Conservation (phyloP, 1,139 yeast genomes). For the Magnusiomyces suaveolens region DNA sequence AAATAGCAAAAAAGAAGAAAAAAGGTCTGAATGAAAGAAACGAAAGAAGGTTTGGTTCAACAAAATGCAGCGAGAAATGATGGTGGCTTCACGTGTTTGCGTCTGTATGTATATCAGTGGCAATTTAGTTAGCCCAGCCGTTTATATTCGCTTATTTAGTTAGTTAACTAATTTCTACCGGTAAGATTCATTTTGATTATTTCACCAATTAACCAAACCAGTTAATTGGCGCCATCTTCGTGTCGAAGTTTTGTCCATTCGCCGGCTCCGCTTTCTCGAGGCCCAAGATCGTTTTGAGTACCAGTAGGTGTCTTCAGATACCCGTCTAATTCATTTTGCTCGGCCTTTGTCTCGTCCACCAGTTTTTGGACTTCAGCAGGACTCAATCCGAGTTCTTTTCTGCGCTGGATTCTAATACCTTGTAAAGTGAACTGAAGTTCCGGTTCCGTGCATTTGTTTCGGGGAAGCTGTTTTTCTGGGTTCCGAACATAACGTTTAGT, state of each 20-base stretch:
- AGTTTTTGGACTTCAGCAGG: constrained; percentile 31
- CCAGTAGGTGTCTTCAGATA: constrained; percentile 14
- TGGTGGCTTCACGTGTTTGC: background rate
- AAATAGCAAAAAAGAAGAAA: no score
- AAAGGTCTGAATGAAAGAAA: background rate
- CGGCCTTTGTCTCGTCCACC: constrained; percentile 36
- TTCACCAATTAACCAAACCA: background rate
- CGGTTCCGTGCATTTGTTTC: constrained; percentile 39
- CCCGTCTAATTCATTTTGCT: constrained; percentile 32
- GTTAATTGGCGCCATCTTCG: constrained; percentile 45
- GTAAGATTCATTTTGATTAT: background rate
- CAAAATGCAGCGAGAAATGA: background rate
- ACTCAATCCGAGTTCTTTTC: constrained; percentile 26
- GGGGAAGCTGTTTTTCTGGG: constrained; percentile 42
- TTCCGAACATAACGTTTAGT: constrained; percentile 57
- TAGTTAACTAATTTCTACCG: no score
- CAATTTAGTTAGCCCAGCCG: background rate
- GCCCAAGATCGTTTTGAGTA: constrained; percentile 18
- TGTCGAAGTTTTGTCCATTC: constrained; percentile 73
- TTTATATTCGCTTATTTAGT: no score
- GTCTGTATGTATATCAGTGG: background rate
- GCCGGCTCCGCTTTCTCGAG: constrained; percentile 63
- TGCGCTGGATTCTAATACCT: constrained; percentile 34
- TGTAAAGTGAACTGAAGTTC: constrained; percentile 36
- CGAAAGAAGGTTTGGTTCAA: background rate